A percentile compares a stretch with the other conserved stretches of the same genome.
These are phyloP conservation scores for Passiflora organensis DNA, from an alignment of 345 rosid species.

Conservation along the genomic window DNA sequence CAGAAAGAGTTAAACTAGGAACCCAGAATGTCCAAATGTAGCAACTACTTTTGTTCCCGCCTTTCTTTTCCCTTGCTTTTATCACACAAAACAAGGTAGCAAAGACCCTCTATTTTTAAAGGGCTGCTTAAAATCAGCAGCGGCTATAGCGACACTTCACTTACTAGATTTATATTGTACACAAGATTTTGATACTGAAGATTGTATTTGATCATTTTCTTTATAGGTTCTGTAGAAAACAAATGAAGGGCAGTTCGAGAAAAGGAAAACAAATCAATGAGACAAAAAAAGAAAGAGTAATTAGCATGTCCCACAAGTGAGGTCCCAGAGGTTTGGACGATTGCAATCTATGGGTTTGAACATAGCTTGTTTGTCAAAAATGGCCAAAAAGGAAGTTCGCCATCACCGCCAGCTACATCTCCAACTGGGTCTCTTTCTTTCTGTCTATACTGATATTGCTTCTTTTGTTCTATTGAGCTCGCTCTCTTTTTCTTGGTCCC, in stretches of 20 bases:
- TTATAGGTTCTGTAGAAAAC: no score
- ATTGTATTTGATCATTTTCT: constrained; percentile 4
- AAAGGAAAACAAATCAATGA: not conserved
- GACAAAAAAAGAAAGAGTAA: not conserved
- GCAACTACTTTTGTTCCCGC: constrained; percentile 30
- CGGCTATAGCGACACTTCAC: not conserved
- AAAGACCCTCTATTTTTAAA: not conserved
- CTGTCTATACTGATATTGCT: no score
- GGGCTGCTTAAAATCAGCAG: no score
- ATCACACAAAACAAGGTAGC: constrained; percentile 3
- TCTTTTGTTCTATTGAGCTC: no score
- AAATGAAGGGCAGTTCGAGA: no score
- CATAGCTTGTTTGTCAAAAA: constrained; percentile 37
- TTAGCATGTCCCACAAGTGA: constrained; percentile 33
- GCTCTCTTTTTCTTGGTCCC: constrained; percentile 4
- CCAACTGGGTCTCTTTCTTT: constrained; percentile 29
- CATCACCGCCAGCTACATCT: constrained; percentile 24
- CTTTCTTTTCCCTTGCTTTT: constrained; percentile 4
- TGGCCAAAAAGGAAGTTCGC: constrained; percentile 27
- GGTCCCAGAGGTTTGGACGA: constrained; percentile 41
- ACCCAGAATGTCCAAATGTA: constrained; percentile 22
- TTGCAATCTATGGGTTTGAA: constrained; percentile 35
- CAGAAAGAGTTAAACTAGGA: constrained; percentile 13
- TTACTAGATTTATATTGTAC: not conserved
- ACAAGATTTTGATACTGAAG: not conserved